phyloP scores from a whole-genome alignment of 2,329 filamentous ascomycete genomes.

The Microsporum canis region DNA sequence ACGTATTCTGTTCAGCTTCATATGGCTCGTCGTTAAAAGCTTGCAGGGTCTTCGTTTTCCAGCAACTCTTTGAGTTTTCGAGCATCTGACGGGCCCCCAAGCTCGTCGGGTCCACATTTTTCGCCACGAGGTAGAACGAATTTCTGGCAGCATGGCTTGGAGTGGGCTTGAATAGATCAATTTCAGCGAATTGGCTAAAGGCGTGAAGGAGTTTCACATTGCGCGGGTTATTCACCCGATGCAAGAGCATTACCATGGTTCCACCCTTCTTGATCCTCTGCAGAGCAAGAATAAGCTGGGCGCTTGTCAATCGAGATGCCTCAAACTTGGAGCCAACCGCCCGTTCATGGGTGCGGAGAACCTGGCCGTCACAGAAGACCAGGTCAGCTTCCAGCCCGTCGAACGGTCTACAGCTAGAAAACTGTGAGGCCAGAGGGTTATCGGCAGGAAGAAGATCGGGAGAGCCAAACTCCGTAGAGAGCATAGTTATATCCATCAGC shows the following conservation, averaged over 20 bases:
- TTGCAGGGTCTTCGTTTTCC: background rate
- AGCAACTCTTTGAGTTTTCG: background rate
- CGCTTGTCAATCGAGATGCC: conserved; percentile 25
- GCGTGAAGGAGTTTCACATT: conserved; percentile 29
- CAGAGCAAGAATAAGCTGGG: conserved; percentile 39
- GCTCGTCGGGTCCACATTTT: background rate
- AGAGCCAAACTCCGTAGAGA: conserved; percentile 18
- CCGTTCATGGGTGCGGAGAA: conserved; percentile 32
- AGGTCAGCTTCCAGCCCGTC: conserved; percentile 30
- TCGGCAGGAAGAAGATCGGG: conserved; percentile 10
- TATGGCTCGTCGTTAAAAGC: background rate
- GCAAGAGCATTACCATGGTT: conserved; percentile 42
- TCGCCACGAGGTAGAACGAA: conserved; percentile 38
- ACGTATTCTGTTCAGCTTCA: background rate
- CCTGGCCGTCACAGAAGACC: conserved; percentile 40
- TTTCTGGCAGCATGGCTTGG: conserved; percentile 33
- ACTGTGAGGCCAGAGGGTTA: conserved; percentile 18
- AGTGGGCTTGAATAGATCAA: conserved; percentile 38
- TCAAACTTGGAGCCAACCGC: conserved; percentile 27
- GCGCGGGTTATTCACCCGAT: conserved; percentile 37
- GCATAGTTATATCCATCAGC: conserved; percentile 42
- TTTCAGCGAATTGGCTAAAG: conserved; percentile 34
- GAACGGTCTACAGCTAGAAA: conserved; percentile 20
- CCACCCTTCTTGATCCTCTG: conserved; percentile 35
- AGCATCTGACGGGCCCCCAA: background rate